phyloP scores from a whole-genome alignment of 345 rosid genomes.

The Theobroma cacao region DNA sequence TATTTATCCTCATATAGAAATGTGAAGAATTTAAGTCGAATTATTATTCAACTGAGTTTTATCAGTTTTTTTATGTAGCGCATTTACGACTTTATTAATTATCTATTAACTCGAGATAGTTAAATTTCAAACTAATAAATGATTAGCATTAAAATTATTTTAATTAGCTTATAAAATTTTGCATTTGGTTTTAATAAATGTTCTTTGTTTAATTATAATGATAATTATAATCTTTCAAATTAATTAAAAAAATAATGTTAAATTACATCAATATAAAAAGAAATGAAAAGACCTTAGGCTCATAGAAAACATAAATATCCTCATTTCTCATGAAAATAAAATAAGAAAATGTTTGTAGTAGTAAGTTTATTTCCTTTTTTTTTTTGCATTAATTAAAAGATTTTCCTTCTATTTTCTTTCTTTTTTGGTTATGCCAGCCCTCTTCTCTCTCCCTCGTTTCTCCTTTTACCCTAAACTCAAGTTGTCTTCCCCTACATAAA shows the following conservation, averaged over 20 bases:
- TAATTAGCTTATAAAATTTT: background rate
- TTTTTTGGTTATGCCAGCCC: background rate
- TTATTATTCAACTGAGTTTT: background rate
- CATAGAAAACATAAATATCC: background rate
- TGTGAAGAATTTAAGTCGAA: background rate
- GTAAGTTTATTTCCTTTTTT: background rate
- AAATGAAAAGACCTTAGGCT: background rate
- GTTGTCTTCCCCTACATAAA: constrained; percentile 31
- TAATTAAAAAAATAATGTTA: background rate
- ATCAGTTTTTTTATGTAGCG: background rate
- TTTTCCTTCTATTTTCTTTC: background rate
- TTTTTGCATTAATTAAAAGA: background rate
- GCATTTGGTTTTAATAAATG: background rate
- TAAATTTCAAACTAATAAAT: background rate
- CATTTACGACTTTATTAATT: background rate
- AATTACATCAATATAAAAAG: background rate
- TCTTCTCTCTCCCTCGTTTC: constrained; percentile 7
- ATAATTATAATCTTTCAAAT: background rate
- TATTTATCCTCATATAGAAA: background rate
- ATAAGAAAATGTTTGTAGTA: background rate
- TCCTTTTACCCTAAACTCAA: constrained; percentile 36
- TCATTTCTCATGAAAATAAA: background rate
- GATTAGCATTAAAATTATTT: background rate
- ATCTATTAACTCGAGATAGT: background rate
- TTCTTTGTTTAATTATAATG: background rate